phyloP scores from a whole-genome alignment of 2,329 filamentous ascomycete genomes.

The Penicillium sp. region DNA sequence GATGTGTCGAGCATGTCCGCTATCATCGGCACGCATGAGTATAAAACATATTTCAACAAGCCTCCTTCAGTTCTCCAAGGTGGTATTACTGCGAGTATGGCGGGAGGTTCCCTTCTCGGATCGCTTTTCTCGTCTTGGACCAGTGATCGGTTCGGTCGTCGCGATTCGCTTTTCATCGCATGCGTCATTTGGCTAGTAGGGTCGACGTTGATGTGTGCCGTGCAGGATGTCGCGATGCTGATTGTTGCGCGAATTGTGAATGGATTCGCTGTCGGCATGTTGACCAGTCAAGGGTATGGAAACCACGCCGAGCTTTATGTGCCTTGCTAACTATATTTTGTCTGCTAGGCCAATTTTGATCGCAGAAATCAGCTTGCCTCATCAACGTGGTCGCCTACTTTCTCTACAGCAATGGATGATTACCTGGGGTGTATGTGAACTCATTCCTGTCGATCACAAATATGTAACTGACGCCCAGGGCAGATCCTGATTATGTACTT shows the following conservation, averaged over 20 bases:
- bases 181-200: slow-evolving; percentile 41
- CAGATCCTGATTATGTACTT: slow-evolving; percentile 34
- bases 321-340: background rate
- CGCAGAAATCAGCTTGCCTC: slow-evolving; percentile 18
- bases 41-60: slow-evolving; percentile 41
- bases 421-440: slow-evolving; percentile 64
- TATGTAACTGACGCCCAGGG: background rate
- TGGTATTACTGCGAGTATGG: slow-evolving; percentile 68
- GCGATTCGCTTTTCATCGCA: slow-evolving; percentile 39
- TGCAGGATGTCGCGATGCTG: slow-evolving; percentile 65
- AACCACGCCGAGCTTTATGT: background rate
- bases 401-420: slow-evolving; percentile 69
- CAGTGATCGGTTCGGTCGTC: slow-evolving; percentile 53
- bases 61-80: slow-evolving; percentile 52
- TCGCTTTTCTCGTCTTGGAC: slow-evolving; percentile 47
- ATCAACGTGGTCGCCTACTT: slow-evolving; percentile 44
- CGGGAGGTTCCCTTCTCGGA: slow-evolving; percentile 64
- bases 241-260: slow-evolving; percentile 66
- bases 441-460: slow-evolving; percentile 54
- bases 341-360: slow-evolving; percentile 16
- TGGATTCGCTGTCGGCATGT: slow-evolving; percentile 68
- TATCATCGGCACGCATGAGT: slow-evolving; percentile 17
- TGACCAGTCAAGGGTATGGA: slow-evolving; percentile 59
- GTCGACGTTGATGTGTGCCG: slow-evolving; percentile 56
- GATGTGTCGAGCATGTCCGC: slow-evolving; percentile 20